A percentile compares a stretch with the other conserved stretches of the same genome.
phyloP scores from a whole-genome alignment of 306 rosid genomes.

The Quercus suber region DNA sequence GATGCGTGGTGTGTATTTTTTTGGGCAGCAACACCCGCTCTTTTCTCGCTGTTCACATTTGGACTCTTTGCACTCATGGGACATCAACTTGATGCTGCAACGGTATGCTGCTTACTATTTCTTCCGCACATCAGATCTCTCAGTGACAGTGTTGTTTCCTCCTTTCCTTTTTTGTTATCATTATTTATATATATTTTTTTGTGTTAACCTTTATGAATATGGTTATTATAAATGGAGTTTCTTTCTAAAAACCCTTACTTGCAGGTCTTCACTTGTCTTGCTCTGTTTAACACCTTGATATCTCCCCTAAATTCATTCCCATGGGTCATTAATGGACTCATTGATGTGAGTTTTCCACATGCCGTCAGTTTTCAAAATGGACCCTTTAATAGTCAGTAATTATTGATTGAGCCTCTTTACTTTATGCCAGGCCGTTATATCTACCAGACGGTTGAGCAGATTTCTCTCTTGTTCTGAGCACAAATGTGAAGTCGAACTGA shows the following conservation, averaged over 20 bases:
- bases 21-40: constrained; percentile 97
- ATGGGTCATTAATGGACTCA: constrained; percentile 96
- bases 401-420: constrained; percentile 17
- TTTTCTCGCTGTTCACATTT: constrained; percentile 88
- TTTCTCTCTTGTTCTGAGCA: constrained; percentile 72
- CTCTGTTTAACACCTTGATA: constrained; percentile 84
- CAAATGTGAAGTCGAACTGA: constrained; percentile 37
- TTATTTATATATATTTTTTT: background rate
- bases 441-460: constrained; percentile 73
- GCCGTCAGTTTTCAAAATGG: constrained; percentile 8
- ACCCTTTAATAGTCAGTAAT: background rate
- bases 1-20: constrained; percentile 99
- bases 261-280: constrained; percentile 99
- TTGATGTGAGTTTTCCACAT: constrained; percentile 67
- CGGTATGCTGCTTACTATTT: constrained; percentile 46
- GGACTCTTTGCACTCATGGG: constrained; percentile 89
- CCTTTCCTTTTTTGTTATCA: constrained; percentile 11
- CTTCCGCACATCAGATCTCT: constrained; percentile 18
- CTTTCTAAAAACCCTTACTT: constrained; percentile 22
- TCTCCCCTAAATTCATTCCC: constrained; percentile 96
- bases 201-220: background rate
- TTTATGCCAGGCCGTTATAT: constrained; percentile 63
- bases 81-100: constrained; percentile 91
- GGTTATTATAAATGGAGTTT: constrained; percentile 23
- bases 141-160: constrained; percentile 15